These are phyloP conservation scores for Theobroma cacao DNA, from an alignment of 345 rosid species.

Conservation along the genomic window DNA sequence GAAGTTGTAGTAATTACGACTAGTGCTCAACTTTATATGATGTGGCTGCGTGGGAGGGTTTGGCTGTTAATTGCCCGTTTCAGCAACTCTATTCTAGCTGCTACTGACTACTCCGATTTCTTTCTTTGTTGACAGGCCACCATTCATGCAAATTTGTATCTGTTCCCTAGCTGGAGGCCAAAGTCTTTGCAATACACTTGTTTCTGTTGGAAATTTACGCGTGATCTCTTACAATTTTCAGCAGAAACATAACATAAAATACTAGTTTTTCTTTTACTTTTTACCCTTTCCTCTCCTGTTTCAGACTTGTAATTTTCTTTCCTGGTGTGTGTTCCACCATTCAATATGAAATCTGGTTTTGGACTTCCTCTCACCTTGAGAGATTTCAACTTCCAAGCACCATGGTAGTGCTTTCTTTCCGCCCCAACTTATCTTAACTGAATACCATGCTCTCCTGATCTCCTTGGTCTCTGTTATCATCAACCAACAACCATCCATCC, in stretches of 20 bases:
- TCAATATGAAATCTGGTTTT: background rate
- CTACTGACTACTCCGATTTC: background rate
- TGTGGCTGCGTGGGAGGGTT: too few species aligned
- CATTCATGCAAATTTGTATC: slow-evolving; percentile 32
- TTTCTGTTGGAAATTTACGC: background rate
- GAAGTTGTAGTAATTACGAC: too few species aligned
- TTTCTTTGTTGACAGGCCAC: slow-evolving; percentile 28
- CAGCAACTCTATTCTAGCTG: too few species aligned
- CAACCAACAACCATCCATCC: background rate
- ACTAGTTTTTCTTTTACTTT: background rate
- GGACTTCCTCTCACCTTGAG: background rate
- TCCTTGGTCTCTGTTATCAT: background rate
- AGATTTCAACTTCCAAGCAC: background rate
- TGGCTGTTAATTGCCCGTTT: too few species aligned
- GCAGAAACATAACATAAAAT: background rate
- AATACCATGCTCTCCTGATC: background rate
- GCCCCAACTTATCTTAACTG: background rate
- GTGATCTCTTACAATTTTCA: background rate
- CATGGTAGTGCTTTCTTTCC: background rate
- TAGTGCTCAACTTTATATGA: too few species aligned
- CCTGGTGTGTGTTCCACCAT: background rate
- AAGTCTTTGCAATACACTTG: background rate
- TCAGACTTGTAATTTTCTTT: too few species aligned
- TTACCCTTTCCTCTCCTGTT: background rate
- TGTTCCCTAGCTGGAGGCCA: slow-evolving; percentile 7